These are phyloP conservation scores for Persicaria maculosa DNA, from an alignment of 148 eudicot genomes.

Conservation along the genomic window DNA sequence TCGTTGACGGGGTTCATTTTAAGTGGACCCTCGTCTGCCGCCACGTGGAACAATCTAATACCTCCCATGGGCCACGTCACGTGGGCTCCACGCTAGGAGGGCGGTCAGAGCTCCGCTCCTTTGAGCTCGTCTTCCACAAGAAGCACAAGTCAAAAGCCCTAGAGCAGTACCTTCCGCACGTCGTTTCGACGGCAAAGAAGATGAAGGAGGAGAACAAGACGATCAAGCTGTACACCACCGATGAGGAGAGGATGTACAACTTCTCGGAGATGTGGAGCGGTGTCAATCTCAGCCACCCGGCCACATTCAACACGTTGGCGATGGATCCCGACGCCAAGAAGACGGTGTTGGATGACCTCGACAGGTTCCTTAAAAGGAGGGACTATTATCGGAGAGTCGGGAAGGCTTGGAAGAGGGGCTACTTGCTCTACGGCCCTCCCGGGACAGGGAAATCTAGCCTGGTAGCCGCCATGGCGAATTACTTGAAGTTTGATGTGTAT, in stretches of 20 bases:
- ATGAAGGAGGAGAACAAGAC: constrained; percentile 25
- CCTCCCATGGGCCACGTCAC: constrained; percentile 22
- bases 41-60: not conserved
- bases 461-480: constrained; percentile 57
- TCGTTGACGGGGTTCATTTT: constrained; percentile 24
- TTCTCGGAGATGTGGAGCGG: constrained; percentile 20
- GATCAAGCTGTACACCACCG: constrained; percentile 31
- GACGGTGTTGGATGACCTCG: constrained; percentile 31
- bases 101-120: constrained; percentile 25
- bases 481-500: constrained; percentile 40
- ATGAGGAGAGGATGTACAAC: not conserved
- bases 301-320: constrained; percentile 44
- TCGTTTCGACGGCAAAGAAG: constrained; percentile 20
- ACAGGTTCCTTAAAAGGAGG: constrained; percentile 34
- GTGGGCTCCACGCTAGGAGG: constrained; percentile 16
- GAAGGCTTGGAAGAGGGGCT: constrained; percentile 75
- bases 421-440: constrained; percentile 48
- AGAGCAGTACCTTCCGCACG: constrained; percentile 34
- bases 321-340: constrained; percentile 34
- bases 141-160: constrained; percentile 23
- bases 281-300: constrained; percentile 46
- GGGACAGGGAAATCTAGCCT: constrained; percentile 66
- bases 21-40: constrained; percentile 30
- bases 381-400: constrained; percentile 43
- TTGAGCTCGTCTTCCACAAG: constrained; percentile 25